Conservation (phyloP, 1,139 yeast genomes). For the Komagataea norvegica region DNA sequence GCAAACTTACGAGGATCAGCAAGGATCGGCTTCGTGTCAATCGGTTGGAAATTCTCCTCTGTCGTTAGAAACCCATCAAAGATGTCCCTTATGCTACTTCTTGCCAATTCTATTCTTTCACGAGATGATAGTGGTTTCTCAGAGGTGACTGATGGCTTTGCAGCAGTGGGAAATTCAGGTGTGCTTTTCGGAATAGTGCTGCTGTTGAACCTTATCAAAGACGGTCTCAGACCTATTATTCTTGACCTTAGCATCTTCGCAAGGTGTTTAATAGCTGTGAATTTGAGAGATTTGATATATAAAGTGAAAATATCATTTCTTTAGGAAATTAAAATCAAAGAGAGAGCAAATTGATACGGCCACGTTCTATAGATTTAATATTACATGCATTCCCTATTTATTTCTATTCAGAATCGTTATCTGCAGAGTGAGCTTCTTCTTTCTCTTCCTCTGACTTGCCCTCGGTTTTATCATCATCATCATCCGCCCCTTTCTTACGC, state of each 20-base stretch:
- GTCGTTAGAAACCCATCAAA: slow-evolving; percentile 27
- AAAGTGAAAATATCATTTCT: too few species aligned
- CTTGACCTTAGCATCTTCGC: slow-evolving; percentile 3
- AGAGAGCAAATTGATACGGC: too few species aligned
- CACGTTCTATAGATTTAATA: too few species aligned
- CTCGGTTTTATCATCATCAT: slow-evolving; percentile 1
- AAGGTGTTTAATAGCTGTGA: background rate
- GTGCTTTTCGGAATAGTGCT: slow-evolving; percentile 3
- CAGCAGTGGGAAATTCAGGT: too few species aligned
- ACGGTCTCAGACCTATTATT: background rate
- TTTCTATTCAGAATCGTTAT: background rate
- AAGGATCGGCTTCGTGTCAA: slow-evolving; percentile 49
- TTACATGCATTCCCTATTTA: too few species aligned
- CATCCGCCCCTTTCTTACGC: slow-evolving; percentile 27
- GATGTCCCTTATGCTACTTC: slow-evolving; percentile 23
- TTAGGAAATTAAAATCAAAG: too few species aligned
- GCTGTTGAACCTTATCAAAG: slow-evolving; percentile 5
- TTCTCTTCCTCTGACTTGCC: background rate
- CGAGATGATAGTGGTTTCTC: slow-evolving; percentile 14
- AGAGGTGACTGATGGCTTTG: background rate
- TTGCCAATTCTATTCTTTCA: slow-evolving; percentile 23
- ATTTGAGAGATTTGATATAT: too few species aligned
- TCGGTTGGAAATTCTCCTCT: slow-evolving; percentile 37
- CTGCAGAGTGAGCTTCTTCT: background rate
- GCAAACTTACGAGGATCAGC: slow-evolving; percentile 44